Percentiles rank a stretch among this genome's conserved stretches.
These are phyloP conservation scores for Suillus subluteus DNA, from an alignment of 768 basidiomycete species.

Conservation along the genomic window DNA sequence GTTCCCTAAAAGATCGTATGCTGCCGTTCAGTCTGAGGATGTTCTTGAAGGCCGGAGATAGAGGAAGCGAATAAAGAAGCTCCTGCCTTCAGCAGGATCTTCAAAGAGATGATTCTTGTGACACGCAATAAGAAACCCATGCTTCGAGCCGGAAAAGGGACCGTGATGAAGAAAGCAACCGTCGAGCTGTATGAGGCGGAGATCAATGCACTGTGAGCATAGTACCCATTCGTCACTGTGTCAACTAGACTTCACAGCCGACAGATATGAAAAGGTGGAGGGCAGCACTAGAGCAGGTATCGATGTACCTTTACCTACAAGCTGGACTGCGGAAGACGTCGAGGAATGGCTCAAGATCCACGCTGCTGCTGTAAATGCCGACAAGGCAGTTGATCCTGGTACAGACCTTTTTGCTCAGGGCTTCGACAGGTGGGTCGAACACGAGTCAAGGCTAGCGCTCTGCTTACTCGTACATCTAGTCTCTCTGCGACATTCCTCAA, in stretches of 20 bases:
- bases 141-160: constrained; percentile 48
- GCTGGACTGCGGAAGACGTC: constrained; percentile 27
- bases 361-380: too few species aligned
- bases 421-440: too few species aligned
- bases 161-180: constrained; percentile 43
- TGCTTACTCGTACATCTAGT: too few species aligned
- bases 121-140: constrained; percentile 46
- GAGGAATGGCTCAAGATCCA: background rate
- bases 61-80: constrained; percentile 47
- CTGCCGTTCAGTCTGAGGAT: background rate
- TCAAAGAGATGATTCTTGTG: constrained; percentile 57
- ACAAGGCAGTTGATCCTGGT: too few species aligned
- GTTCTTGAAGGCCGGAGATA: constrained; percentile 37
- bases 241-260: background rate
- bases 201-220: constrained; percentile 49
- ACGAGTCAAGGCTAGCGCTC: too few species aligned
- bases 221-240: background rate
- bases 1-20: background rate
- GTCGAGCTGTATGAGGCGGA: constrained; percentile 45
- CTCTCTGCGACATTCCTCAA: too few species aligned
- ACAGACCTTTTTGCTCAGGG: too few species aligned
- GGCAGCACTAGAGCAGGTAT: constrained; percentile 23
- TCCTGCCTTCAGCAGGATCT: constrained; percentile 47
- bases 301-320: constrained; percentile 25
- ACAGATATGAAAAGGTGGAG: constrained; percentile 38